Evolutionary conservation across 2,329 filamentous ascomycete species (phyloP).

Genomic region (Pseudocercospora cruenta): DNA sequence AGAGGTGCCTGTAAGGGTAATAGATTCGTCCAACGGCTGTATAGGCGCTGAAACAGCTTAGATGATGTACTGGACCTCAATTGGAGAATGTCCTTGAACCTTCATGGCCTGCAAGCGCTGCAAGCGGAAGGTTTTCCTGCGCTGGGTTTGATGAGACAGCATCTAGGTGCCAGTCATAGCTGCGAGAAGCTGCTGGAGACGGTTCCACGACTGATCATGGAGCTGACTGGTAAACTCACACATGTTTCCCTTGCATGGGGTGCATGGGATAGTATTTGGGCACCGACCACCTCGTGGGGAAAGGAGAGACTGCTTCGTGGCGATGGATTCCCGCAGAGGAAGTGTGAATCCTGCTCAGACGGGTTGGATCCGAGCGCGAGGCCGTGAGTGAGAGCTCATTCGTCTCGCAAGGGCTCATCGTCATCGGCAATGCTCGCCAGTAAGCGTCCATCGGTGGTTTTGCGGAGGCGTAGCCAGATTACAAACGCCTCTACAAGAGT

Average conservation of each 20-base stretch:
- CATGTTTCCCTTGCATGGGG: too few species aligned
- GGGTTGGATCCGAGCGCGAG: too few species aligned
- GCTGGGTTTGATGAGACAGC: background rate
- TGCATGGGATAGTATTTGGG: too few species aligned
- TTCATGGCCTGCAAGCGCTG: background rate
- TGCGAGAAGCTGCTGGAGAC: background rate
- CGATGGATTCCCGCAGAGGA: background rate
- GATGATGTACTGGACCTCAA: background rate
- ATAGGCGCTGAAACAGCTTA: too few species aligned
- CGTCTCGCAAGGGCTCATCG: background rate
- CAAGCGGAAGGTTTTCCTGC: background rate
- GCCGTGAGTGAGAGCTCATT: background rate
- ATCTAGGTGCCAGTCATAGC: background rate
- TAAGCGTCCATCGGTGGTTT: slow-evolving; percentile 10
- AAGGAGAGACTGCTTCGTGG: background rate
- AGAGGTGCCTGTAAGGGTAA: too few species aligned
- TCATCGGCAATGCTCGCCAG: background rate
- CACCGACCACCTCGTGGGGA: background rate
- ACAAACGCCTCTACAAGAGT: slow-evolving; percentile 14
- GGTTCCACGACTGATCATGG: background rate
- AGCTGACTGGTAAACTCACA: background rate
- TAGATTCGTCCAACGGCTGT: too few species aligned
- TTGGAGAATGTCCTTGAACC: background rate
- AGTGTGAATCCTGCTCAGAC: too few species aligned
- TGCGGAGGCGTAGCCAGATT: slow-evolving; percentile 14